Conservation (phyloP, 1,284 basidiomycete species). For the Austroboletus niveus region DNA sequence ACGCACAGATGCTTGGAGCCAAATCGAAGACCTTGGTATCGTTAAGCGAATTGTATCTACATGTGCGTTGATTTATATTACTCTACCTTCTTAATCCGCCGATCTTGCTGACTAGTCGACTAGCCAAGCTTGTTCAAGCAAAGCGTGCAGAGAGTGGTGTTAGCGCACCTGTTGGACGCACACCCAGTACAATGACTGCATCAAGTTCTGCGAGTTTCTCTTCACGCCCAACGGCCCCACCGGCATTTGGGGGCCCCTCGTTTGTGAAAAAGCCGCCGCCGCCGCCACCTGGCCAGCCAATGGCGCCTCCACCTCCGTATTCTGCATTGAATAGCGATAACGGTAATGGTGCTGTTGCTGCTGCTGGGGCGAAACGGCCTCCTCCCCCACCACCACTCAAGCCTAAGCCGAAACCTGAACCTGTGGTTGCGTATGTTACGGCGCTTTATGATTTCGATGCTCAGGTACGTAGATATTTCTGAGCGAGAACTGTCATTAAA, state of each 20-base stretch:
- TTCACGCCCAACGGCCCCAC: slow-evolving; percentile 37
- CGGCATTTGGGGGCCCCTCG: slow-evolving; percentile 40
- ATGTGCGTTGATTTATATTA: slow-evolving; percentile 49
- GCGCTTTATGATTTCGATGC: slow-evolving; percentile 96
- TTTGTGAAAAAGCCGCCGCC: slow-evolving; percentile 46
- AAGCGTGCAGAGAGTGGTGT: slow-evolving; percentile 41
- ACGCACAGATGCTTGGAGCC: slow-evolving; percentile 75
- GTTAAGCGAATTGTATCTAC: slow-evolving; percentile 82
- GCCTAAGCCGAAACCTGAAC: slow-evolving; percentile 69
- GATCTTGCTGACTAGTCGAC: slow-evolving; percentile 1
- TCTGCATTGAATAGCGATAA: slow-evolving; percentile 32
- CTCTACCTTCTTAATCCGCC: not conserved
- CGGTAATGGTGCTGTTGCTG: slow-evolving; percentile 1
- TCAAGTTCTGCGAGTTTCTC: slow-evolving; percentile 46
- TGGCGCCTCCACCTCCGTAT: slow-evolving; percentile 45
- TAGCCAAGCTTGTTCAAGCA: slow-evolving; percentile 65
- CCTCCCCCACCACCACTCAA: slow-evolving; percentile 90
- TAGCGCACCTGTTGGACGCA: slow-evolving; percentile 38
- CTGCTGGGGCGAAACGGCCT: slow-evolving; percentile 62
- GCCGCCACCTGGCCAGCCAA: slow-evolving; percentile 46
- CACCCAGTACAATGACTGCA: slow-evolving; percentile 32
- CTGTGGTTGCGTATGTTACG: slow-evolving; percentile 74
- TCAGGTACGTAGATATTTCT: slow-evolving; percentile 45
- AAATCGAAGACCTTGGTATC: slow-evolving; percentile 75
- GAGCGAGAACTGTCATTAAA: not conserved